Conservation (phyloP, 129 eudicot species). For the Deinandra increscens region DNA sequence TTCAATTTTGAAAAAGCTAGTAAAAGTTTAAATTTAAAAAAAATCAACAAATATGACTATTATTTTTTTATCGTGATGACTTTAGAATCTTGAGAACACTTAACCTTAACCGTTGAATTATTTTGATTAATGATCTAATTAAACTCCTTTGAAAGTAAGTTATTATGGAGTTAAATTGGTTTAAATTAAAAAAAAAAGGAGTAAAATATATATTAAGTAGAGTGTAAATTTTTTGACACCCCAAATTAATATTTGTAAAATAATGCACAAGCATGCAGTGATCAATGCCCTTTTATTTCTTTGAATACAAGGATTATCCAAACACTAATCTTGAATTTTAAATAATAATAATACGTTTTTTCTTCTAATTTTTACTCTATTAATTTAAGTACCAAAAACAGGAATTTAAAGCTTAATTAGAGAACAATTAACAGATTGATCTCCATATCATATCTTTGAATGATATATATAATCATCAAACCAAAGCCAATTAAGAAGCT, state of each 20-base stretch:
- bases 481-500: constrained; percentile 13
- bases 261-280: constrained; percentile 3
- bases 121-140: no score
- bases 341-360: constrained; percentile 39
- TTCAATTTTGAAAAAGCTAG: no score
- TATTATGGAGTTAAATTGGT: not conserved
- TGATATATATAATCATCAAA: constrained; percentile 29
- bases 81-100: no score
- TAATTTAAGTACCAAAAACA: constrained; percentile 38
- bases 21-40: no score
- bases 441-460: constrained; percentile 27
- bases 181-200: not conserved
- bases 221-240: not conserved
- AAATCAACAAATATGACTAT: no score
- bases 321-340: constrained; percentile 37
- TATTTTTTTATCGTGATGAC: no score
- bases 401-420: constrained; percentile 35
- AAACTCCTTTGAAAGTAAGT: no score
- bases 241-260: not conserved
- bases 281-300: constrained; percentile 34
- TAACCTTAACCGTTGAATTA: no score
- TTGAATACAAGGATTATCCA: constrained; percentile 38
- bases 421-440: constrained; percentile 41
- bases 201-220: not conserved
- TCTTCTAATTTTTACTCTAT: constrained; percentile 45